Percentiles rank a stretch among this genome's conserved stretches.
Conservation (phyloP, 148 eudicot species). For the Camellia lanceoleosa region DNA sequence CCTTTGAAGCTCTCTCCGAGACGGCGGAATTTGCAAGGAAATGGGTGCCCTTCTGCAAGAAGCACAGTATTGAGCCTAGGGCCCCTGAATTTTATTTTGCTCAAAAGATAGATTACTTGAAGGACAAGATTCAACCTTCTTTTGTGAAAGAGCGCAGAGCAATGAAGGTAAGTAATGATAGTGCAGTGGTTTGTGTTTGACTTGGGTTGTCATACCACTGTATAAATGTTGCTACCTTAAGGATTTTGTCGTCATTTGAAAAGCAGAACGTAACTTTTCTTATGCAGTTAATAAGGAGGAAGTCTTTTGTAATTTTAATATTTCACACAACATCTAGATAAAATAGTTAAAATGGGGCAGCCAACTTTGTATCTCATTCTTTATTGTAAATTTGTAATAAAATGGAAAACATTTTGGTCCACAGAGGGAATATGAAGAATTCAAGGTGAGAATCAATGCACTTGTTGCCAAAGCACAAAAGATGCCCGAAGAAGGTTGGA, state of each 20-base stretch:
- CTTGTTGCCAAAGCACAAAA: constrained; percentile 97
- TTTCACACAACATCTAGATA: neutral
- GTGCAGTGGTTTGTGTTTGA: neutral
- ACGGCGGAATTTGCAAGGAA: constrained; percentile 93
- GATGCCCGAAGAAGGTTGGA: constrained; percentile 98
- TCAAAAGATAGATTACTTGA: constrained; percentile 90
- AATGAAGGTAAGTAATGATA: constrained; percentile 66
- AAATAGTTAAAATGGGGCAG: neutral
- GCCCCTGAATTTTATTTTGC: constrained; percentile 96
- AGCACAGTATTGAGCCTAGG: constrained; percentile 86
- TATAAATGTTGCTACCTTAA: neutral
- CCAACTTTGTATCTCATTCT: neutral
- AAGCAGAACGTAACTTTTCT: neutral
- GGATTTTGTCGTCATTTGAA: neutral
- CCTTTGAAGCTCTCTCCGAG: constrained; percentile 87
- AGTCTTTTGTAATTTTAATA: neutral
- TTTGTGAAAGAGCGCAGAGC: constrained; percentile 96
- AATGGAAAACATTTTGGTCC: neutral
- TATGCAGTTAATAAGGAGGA: neutral
- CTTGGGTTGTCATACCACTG: neutral
- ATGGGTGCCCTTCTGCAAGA: constrained; percentile 98
- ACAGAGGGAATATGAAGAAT: constrained; percentile 98
- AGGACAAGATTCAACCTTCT: constrained; percentile 94
- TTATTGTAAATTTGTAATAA: neutral
- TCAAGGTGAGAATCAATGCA: constrained; percentile 87